Percentiles rank a stretch among this genome's conserved stretches.
These are phyloP conservation scores for Tricholoma flavovirens DNA, from an alignment of 768 basidiomycete species.

Conservation along the genomic window DNA sequence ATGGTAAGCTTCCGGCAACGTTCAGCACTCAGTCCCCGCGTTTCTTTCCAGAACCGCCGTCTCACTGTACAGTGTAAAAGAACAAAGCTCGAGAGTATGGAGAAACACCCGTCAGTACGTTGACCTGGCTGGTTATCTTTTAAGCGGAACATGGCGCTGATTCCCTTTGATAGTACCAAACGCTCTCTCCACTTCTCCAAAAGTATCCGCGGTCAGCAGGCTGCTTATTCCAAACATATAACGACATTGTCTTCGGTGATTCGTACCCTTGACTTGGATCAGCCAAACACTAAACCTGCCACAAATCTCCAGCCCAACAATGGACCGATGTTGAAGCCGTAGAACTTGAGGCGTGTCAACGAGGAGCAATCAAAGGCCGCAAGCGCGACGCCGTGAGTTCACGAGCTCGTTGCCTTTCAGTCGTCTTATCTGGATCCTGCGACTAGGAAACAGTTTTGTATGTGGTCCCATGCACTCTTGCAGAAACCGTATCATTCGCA, in stretches of 20 bases:
- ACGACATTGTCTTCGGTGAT: constrained; percentile 62
- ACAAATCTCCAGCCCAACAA: constrained; percentile 49
- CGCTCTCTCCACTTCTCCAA: constrained; percentile 38
- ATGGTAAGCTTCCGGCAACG: too few relatives aligned
- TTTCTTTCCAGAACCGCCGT: too few relatives aligned
- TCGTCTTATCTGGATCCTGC: constrained; percentile 1
- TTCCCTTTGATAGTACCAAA: constrained; percentile 32
- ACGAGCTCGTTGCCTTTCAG: constrained; percentile 1
- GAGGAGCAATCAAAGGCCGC: constrained; percentile 56
- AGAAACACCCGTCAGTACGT: constrained; percentile 21
- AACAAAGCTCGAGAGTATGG: constrained; percentile 10
- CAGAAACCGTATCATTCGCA: constrained; percentile 58
- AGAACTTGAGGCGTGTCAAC: constrained; percentile 48
- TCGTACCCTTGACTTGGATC: neutral
- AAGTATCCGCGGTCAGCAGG: constrained; percentile 63
- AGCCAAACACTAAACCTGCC: neutral
- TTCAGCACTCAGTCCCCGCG: too few relatives aligned
- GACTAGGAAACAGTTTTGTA: constrained; percentile 37
- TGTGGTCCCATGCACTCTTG: constrained; percentile 63
- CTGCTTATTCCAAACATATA: constrained; percentile 68
- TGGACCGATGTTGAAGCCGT: constrained; percentile 63
- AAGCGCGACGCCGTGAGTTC: constrained; percentile 45
- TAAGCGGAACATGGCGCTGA: constrained; percentile 1
- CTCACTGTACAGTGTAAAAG: too few relatives aligned
- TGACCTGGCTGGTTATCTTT: neutral